Percentiles rank a stretch among this genome's conserved stretches.
Conservation (phyloP, 768 basidiomycete species). For the Tulasnella sp. region DNA sequence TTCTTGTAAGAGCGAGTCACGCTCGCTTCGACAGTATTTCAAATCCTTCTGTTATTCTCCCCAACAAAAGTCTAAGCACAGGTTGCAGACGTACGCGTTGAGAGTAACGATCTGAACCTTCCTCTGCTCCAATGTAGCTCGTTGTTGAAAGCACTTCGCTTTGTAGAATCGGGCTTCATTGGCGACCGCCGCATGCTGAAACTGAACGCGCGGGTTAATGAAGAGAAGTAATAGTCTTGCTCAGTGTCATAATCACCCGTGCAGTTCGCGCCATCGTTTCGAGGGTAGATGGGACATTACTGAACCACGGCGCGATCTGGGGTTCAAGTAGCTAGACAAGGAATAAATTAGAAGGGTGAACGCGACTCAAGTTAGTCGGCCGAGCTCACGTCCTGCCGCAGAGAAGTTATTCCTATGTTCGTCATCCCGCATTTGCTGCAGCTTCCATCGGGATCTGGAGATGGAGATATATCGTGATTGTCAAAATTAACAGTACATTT, state of each 20-base stretch:
- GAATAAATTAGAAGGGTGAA: slow-evolving; percentile 3
- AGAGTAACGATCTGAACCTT: slow-evolving; percentile 34
- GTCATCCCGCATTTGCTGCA: slow-evolving; percentile 57
- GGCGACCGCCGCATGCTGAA: slow-evolving; percentile 68
- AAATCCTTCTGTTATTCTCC: too few species aligned
- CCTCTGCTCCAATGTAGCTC: slow-evolving; percentile 40
- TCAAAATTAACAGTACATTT: background rate
- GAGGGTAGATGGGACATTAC: slow-evolving; percentile 45
- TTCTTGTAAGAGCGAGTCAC: slow-evolving; percentile 9
- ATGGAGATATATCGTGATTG: slow-evolving; percentile 18
- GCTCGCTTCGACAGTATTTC: background rate
- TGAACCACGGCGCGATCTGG: slow-evolving; percentile 79
- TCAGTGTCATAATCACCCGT: slow-evolving; percentile 37
- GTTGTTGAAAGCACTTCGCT: slow-evolving; percentile 44
- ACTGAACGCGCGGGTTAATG: slow-evolving; percentile 34
- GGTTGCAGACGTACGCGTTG: slow-evolving; percentile 47
- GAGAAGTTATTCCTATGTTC: slow-evolving; percentile 54
- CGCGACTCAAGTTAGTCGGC: background rate
- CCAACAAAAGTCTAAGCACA: too few species aligned
- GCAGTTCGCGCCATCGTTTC: slow-evolving; percentile 55
- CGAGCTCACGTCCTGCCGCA: slow-evolving; percentile 56
- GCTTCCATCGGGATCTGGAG: slow-evolving; percentile 55
- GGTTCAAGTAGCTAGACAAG: slow-evolving; percentile 56
- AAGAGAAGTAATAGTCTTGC: background rate
- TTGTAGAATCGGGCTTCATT: slow-evolving; percentile 55